A percentile compares a stretch with the other conserved stretches of the same genome.
These are phyloP conservation scores for Epichloe baconii DNA, from an alignment of 2,329 filamentous ascomycete species.

Conservation along the genomic window DNA sequence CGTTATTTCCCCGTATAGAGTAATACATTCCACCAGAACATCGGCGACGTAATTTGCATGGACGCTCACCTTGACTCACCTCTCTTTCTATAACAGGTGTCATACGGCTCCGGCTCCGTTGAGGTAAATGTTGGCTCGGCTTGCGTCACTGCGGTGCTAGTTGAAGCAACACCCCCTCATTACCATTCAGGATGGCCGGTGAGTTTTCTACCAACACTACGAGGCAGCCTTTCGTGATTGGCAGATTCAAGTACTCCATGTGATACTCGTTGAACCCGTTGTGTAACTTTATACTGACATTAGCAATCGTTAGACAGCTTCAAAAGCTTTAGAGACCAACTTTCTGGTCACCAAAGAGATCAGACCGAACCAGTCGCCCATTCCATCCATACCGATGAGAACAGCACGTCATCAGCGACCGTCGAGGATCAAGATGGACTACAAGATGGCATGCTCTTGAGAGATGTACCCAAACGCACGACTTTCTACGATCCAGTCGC, in stretches of 20 bases:
- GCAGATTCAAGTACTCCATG: neutral
- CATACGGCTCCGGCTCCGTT: neutral
- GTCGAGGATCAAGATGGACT: conserved; percentile 19
- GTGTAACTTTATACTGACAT: neutral
- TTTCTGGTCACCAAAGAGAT: neutral
- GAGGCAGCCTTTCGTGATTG: neutral
- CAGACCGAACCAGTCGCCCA: neutral
- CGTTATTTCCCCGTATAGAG: neutral
- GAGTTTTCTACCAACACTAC: neutral
- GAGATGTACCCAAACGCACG: conserved; percentile 55
- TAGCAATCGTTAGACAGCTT: neutral
- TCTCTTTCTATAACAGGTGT: neutral
- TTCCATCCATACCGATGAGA: neutral
- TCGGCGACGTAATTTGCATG: neutral
- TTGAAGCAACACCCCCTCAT: neutral
- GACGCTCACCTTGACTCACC: neutral
- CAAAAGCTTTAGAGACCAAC: neutral
- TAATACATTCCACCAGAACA: neutral
- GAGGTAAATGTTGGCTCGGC: neutral
- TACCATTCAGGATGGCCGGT: conserved; percentile 1
- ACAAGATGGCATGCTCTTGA: conserved; percentile 44
- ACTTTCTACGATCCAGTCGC: conserved; percentile 88
- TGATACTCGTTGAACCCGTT: neutral
- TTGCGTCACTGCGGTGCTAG: neutral
- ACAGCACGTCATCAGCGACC: conserved; percentile 1